phyloP scores from a whole-genome alignment of 2,329 filamentous ascomycete genomes.

The Talaromyces sp. region DNA sequence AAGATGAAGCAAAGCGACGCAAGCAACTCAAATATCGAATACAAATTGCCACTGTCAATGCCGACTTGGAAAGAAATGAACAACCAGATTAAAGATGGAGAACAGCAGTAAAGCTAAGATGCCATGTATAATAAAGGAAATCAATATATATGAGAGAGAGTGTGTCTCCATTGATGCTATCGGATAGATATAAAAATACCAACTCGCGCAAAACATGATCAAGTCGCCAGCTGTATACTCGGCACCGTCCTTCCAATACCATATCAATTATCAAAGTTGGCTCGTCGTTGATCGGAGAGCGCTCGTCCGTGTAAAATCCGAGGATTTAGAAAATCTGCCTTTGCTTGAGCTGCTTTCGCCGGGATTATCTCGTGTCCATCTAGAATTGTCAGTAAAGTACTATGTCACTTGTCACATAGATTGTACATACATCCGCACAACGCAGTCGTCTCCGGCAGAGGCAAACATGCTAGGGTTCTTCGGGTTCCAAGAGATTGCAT shows the following conservation, averaged over 20 bases:
- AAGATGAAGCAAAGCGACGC: neutral
- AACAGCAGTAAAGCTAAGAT: slow-evolving; percentile 1
- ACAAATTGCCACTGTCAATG: neutral
- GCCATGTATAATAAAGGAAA: neutral
- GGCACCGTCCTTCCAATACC: neutral
- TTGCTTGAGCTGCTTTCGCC: slow-evolving; percentile 27
- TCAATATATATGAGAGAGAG: slow-evolving; percentile 12
- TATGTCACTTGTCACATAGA: neutral
- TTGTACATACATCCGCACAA: slow-evolving; percentile 73
- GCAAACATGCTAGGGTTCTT: slow-evolving; percentile 79
- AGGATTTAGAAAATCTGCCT: slow-evolving; percentile 32
- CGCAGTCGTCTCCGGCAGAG: slow-evolving; percentile 83
- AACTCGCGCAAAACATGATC: slow-evolving; percentile 6
- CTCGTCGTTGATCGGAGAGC: slow-evolving; percentile 42
- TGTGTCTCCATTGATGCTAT: slow-evolving; percentile 10
- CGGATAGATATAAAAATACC: slow-evolving; percentile 15
- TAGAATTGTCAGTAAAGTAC: slow-evolving; percentile 20
- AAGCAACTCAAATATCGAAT: neutral
- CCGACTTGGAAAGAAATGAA: neutral
- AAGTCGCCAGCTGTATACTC: slow-evolving; percentile 2
- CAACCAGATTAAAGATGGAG: neutral
- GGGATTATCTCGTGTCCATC: slow-evolving; percentile 39
- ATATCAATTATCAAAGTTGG: slow-evolving; percentile 23
- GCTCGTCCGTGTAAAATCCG: slow-evolving; percentile 41
- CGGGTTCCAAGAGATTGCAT: slow-evolving; percentile 87